A percentile compares a stretch with the other conserved stretches of the same genome.
Evolutionary conservation across 2,329 filamentous ascomycete genomes (phyloP).

Genomic region (Alternaria arborescens): DNA sequence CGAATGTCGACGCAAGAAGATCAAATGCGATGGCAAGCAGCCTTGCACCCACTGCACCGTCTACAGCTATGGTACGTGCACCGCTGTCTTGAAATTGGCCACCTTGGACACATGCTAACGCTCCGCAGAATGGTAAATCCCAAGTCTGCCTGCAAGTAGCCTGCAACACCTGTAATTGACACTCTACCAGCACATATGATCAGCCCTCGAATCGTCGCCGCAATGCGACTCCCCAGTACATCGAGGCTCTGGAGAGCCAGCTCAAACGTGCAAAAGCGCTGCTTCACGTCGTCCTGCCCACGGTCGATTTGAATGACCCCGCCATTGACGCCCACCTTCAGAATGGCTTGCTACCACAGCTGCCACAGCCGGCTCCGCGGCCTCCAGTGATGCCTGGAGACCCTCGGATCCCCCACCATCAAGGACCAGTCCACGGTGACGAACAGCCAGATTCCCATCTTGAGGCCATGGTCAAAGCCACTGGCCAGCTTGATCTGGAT

Average conservation of each 20-base stretch:
- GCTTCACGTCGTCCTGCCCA: slow-evolving; percentile 80
- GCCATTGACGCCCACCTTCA: slow-evolving; percentile 79
- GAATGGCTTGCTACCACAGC: slow-evolving; percentile 66
- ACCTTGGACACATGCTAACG: slow-evolving; percentile 23
- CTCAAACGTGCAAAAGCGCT: slow-evolving; percentile 84
- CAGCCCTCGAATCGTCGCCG: slow-evolving; percentile 91
- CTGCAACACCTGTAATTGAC: slow-evolving; percentile 10
- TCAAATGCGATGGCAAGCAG: slow-evolving; percentile 64
- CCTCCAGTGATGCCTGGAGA: slow-evolving; percentile 33
- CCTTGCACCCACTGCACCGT: slow-evolving; percentile 89
- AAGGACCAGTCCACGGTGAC: slow-evolving; percentile 30
- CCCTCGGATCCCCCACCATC: slow-evolving; percentile 32
- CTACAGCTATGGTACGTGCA: slow-evolving; percentile 85
- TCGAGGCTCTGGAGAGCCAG: slow-evolving; percentile 85
- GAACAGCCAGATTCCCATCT: slow-evolving; percentile 69
- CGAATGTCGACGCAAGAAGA: slow-evolving; percentile 59
- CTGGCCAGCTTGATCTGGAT: slow-evolving; percentile 89
- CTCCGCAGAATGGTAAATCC: slow-evolving; percentile 69
- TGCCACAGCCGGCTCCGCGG: slow-evolving; percentile 36
- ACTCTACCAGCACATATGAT: slow-evolving; percentile 72
- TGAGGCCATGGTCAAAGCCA: slow-evolving; percentile 93
- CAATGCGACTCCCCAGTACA: slow-evolving; percentile 91
- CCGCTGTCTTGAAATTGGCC: slow-evolving; percentile 3
- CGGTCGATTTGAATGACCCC: slow-evolving; percentile 85
- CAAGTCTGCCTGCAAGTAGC: neutral